Conservation (phyloP, 1,284 basidiomycete species). For the Heliocybe sulcata region DNA sequence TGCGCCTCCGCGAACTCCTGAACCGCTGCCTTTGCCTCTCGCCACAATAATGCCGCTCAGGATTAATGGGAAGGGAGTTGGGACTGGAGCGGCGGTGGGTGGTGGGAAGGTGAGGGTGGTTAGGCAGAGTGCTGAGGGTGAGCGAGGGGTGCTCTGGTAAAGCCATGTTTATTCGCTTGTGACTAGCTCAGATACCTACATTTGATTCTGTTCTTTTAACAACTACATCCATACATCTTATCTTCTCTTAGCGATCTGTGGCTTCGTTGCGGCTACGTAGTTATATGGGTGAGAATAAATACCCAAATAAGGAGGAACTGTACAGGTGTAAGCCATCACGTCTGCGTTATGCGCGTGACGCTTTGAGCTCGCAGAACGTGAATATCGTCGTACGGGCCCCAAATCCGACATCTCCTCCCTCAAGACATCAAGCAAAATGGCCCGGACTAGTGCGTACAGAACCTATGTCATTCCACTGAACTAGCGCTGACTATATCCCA, state of each 20-base stretch:
- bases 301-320: slow-evolving; percentile 21
- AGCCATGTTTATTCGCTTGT: neutral
- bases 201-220: neutral
- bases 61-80: neutral
- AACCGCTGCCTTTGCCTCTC: slow-evolving; percentile 11
- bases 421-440: slow-evolving; percentile 65
- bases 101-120: slow-evolving; percentile 41
- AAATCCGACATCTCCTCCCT: slow-evolving; percentile 26
- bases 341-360: slow-evolving; percentile 16
- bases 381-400: slow-evolving; percentile 9
- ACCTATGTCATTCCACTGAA: neutral
- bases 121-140: slow-evolving; percentile 28
- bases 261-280: neutral
- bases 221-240: neutral
- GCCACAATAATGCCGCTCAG: neutral
- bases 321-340: slow-evolving; percentile 35
- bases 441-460: slow-evolving; percentile 52
- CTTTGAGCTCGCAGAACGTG: slow-evolving; percentile 6
- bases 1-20: slow-evolving; percentile 21
- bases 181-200: neutral
- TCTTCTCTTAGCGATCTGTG: neutral
- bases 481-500: neutral
- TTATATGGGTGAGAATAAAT: neutral
- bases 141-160: neutral
- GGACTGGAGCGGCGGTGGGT: slow-evolving; percentile 6